Evolutionary conservation across 306 rosid species (phyloP), one percentile per base, ranked within the genome.

Genomic region (Biancaea sappan): DNA sequence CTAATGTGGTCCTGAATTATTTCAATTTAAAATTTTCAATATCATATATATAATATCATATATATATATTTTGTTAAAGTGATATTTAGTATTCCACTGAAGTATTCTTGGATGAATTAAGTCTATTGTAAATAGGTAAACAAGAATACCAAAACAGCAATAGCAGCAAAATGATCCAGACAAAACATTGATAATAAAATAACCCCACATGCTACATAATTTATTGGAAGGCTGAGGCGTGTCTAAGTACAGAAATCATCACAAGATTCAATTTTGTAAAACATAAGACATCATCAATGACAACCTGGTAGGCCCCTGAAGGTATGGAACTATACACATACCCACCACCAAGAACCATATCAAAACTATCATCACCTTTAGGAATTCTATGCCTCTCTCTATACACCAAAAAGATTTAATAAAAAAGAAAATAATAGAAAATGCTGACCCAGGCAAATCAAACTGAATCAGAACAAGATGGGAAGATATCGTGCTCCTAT

Each of bases 251-350:
- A 88, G 73, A 80, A 85, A 75, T 75, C 60, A 82, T 75, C 82
- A 79, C 83, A 72, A 54, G 75, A 86, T 80, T 84, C 79, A 80
- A 85, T 86, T 48, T 48, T 77, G 77, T 84, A 56, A 78, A 85
- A 78, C 79, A 80, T 65, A 81, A 65, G 81, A 73, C 82, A 21
- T 18, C 66, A 82, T 83, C 75, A 85, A 88, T 85, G 74, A 80
- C 71, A 77, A 57, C 83, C 85, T 50, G 87, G 85, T 78, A 79
- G 66, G 77, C 38, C 65, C 38, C 80, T 81, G 46, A 77, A 56
- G 83, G 74, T 81, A 73, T 79, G 88, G 87, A 86, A 83, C 91
- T 91, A 88, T 91, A 88, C 90, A 91, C 92, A 88, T 76, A 84
- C 86, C 77, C 76, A 65, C 79, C 72, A 67, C n/a, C 73, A 66